A percentile compares a stretch with the other conserved stretches of the same genome.
These are phyloP conservation scores for Solanum okadae DNA, from an alignment of 257 asterid genomes.

Conservation along the genomic window DNA sequence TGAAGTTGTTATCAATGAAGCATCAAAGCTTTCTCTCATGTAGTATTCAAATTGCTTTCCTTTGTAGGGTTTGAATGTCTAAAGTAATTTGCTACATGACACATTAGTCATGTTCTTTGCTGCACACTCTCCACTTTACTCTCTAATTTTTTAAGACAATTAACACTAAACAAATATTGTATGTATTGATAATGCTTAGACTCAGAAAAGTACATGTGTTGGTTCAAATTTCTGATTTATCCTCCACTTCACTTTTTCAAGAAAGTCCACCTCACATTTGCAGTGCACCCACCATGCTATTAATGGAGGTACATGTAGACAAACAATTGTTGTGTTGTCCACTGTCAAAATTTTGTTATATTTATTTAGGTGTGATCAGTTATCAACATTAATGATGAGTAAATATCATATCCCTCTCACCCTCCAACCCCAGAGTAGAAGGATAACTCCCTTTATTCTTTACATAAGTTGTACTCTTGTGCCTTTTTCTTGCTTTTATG, in stretches of 20 bases:
- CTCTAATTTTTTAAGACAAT: not conserved
- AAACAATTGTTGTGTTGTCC: not conserved
- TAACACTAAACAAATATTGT: not conserved
- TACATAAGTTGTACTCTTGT: not conserved
- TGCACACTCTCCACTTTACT: slow-evolving; percentile 44
- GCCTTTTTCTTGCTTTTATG: not conserved
- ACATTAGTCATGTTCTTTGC: slow-evolving; percentile 64
- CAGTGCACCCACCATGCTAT: not conserved
- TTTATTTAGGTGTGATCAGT: not conserved
- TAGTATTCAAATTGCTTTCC: not conserved
- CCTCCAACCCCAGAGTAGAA: not conserved
- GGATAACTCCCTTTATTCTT: not conserved
- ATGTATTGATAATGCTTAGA: not conserved
- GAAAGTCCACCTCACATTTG: not conserved
- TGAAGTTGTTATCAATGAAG: not conserved
- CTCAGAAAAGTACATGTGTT: not conserved
- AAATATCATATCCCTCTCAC: not conserved
- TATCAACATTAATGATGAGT: not conserved
- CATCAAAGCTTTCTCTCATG: not conserved
- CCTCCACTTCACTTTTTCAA: not conserved
- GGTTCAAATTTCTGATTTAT: not conserved
- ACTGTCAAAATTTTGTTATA: not conserved
- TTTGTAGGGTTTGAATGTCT: slow-evolving; percentile 72
- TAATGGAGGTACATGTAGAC: slow-evolving; percentile 1
- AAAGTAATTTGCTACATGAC: slow-evolving; percentile 78